phyloP scores from a whole-genome alignment of 306 rosid species.

The Cicer bijugum region DNA sequence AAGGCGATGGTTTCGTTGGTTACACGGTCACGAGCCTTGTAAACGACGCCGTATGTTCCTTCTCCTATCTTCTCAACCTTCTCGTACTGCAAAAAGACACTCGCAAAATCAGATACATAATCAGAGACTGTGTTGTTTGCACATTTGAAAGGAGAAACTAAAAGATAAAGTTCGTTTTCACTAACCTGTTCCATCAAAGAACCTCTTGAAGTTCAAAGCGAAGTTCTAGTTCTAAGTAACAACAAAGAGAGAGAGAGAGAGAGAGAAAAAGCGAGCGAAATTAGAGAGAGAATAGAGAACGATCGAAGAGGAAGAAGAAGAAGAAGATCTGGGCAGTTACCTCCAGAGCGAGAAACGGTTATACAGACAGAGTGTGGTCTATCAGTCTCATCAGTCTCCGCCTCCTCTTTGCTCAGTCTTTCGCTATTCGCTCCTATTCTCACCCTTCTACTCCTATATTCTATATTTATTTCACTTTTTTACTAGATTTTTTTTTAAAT shows the following conservation, averaged over 20 bases:
- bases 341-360: slow-evolving; percentile 3
- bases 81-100: slow-evolving; percentile 62
- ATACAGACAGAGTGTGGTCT: slow-evolving; percentile 7
- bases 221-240: slow-evolving; percentile 17
- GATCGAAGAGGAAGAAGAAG: slow-evolving; percentile 15
- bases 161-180: not conserved
- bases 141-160: not conserved
- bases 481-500: too few relatives aligned
- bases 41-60: slow-evolving; percentile 89
- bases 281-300: slow-evolving; percentile 25
- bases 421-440: not conserved
- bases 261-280: not conserved
- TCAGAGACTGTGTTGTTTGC: not conserved
- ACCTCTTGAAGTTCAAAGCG: slow-evolving; percentile 24
- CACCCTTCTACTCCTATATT: not conserved
- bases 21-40: slow-evolving; percentile 79
- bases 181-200: slow-evolving; percentile 55
- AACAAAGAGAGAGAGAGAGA: not conserved
- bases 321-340: slow-evolving; percentile 43
- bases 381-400: slow-evolving; percentile 21
- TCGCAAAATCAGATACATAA: slow-evolving; percentile 15
- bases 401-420: slow-evolving; percentile 26
- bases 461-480: too few relatives aligned
- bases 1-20: slow-evolving; percentile 81
- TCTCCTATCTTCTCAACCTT: slow-evolving; percentile 91